These are phyloP conservation scores for Exophiala sp. DNA, from an alignment of 2,329 filamentous ascomycete species.

Conservation along the genomic window DNA sequence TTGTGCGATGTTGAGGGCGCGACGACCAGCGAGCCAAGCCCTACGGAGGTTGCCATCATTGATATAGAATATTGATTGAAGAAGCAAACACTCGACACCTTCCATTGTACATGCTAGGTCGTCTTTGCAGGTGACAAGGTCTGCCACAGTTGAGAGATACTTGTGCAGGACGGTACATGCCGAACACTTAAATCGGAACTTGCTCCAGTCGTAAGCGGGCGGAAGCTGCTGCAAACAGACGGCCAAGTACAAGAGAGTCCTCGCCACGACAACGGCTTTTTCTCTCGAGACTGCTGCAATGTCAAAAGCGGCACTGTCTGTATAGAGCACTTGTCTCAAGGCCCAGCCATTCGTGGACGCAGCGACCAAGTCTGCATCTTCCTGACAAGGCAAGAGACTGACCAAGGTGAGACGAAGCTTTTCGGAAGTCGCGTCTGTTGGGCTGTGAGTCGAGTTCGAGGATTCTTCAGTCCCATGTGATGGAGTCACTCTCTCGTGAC, in stretches of 20 bases:
- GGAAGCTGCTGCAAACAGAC: conserved; percentile 48
- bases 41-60: conserved; percentile 41
- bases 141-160: conserved; percentile 31
- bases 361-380: conserved; percentile 35
- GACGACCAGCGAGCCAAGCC: conserved; percentile 38
- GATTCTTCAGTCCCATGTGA: not conserved
- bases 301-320: not conserved
- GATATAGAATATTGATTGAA: conserved; percentile 39
- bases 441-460: not conserved
- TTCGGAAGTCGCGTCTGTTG: not conserved
- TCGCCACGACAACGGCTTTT: conserved; percentile 42
- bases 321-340: conserved; percentile 35
- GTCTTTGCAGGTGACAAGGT: conserved; percentile 37
- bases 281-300: conserved; percentile 40
- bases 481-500: conserved; percentile 23
- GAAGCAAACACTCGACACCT: conserved; percentile 41
- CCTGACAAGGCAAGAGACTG: conserved; percentile 1
- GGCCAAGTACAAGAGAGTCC: conserved; percentile 46
- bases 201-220: conserved; percentile 27
- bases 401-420: conserved; percentile 3
- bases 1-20: conserved; percentile 41
- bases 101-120: conserved; percentile 38
- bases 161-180: conserved; percentile 30
- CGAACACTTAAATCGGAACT: not conserved
- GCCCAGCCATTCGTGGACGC: conserved; percentile 29